Base-by-base conservation (phyloP, 805 yeast species). In the Candida silvicultrix region DNA sequence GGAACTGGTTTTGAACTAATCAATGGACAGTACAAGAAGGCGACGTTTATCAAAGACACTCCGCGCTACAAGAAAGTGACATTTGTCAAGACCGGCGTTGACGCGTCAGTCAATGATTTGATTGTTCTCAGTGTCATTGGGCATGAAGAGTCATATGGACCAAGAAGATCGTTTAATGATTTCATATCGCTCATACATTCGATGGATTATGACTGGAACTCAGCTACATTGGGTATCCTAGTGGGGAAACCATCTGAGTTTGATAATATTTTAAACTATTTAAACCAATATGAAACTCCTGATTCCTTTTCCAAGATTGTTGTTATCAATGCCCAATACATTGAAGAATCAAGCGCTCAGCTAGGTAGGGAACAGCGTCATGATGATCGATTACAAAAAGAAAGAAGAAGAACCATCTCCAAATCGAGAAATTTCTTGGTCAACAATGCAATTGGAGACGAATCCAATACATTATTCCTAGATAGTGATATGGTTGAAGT, bases 81-180 rank as follows among this genome's bases (percentile, higher is more conserved):
- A 5, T 50, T 48, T 34, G 38, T 34, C 10, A 45, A 53, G 15
- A 16, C 10, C 2, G 38, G 38, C 7, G 11, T 39, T 6, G 41
- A 52, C 8, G 3, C 53, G 2, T 45, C 38, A 3, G 12, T 15
- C 1, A 54, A 50, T 23, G 54, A 51, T 25, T 19, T 53, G 0
- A 43, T 49, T 21, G 48, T 51, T 0, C 31, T 54, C 22, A 40
- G 47, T 15, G 37, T 50, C 0, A 57, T 69, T n/a, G 69, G 64
- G 1, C 53, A 53, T 44, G 49, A 50, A 11, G 51, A 44, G 7
- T 58, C 75, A 4, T 74, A 69, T 44, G 78, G 78, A 1, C 48
- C 48, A 4, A 62, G 50, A 4, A 59, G 70, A 29, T 42, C 52
- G 1, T 63, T 73, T 42, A 41, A 44, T 1, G 69, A 69, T 45